Conservation (phyloP, 148 eudicot species). For the Vaccinium myrtillus region DNA sequence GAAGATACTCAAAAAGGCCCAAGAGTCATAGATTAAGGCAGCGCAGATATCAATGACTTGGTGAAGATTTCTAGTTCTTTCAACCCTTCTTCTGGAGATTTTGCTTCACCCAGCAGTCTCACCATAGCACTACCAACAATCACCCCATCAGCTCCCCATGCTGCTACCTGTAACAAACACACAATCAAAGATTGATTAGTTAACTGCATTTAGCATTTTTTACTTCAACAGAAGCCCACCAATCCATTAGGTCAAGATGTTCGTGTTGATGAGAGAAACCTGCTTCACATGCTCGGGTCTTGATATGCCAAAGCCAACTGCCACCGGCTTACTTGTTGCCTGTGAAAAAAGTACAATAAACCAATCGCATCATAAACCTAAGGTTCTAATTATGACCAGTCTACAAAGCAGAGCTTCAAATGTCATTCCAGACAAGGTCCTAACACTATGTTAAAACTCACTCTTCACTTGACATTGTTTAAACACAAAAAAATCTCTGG, state of each 20-base stretch:
- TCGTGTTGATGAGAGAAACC: constrained; percentile 29
- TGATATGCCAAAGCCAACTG: constrained; percentile 93
- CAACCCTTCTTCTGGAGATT: constrained; percentile 73
- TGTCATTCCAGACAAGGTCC: neutral
- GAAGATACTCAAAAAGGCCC: neutral
- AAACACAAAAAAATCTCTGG: neutral
- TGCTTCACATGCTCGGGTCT: constrained; percentile 81
- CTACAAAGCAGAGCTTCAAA: constrained; percentile 9
- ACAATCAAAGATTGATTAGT: neutral
- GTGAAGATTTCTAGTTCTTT: constrained; percentile 61
- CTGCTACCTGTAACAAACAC: constrained; percentile 47
- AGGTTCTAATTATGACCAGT: neutral
- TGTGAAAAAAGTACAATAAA: constrained; percentile 22
- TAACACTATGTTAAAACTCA: neutral
- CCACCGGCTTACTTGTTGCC: constrained; percentile 78
- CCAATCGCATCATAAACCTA: neutral
- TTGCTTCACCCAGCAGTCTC: constrained; percentile 64
- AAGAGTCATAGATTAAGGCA: constrained; percentile 18
- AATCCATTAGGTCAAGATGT: neutral
- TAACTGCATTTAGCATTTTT: neutral
- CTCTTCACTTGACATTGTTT: neutral
- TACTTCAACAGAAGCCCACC: neutral
- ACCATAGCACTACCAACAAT: constrained; percentile 89
- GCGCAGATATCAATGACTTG: constrained; percentile 59
- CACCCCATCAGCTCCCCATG: constrained; percentile 96